phyloP scores from a whole-genome alignment of 2,329 filamentous ascomycete species.

The Penicillium digitatum region DNA sequence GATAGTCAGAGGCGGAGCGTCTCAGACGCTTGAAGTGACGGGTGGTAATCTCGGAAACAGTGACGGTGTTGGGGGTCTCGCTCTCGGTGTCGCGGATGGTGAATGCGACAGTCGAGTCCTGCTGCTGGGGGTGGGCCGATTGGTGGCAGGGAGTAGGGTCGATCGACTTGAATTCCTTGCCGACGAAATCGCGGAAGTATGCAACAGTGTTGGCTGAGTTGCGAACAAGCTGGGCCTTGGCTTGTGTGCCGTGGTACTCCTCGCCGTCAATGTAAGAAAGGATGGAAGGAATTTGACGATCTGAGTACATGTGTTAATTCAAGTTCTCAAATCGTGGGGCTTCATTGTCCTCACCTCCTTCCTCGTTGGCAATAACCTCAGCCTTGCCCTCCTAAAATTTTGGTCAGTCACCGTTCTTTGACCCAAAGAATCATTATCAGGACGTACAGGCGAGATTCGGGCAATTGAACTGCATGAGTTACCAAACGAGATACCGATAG shows the following conservation, averaged over 20 bases:
- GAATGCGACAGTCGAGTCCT: slow-evolving; percentile 70
- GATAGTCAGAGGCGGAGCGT: slow-evolving; percentile 80
- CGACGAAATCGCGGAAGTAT: slow-evolving; percentile 93
- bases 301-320: slow-evolving; percentile 49
- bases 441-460: slow-evolving; percentile 63
- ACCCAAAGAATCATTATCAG: neutral
- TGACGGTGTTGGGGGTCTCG: slow-evolving; percentile 64
- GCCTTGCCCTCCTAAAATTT: slow-evolving; percentile 73
- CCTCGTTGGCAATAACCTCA: slow-evolving; percentile 98
- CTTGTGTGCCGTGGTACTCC: slow-evolving; percentile 93
- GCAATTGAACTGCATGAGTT: slow-evolving; percentile 98
- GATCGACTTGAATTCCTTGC: slow-evolving; percentile 94
- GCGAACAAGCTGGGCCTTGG: slow-evolving; percentile 87
- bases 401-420: slow-evolving; percentile 9
- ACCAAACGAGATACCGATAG: slow-evolving; percentile 95
- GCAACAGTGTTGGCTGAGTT: slow-evolving; percentile 91
- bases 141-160: slow-evolving; percentile 93
- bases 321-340: slow-evolving; percentile 6
- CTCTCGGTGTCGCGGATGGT: slow-evolving; percentile 70
- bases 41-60: slow-evolving; percentile 75
- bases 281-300: slow-evolving; percentile 93
- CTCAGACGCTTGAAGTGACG: slow-evolving; percentile 80
- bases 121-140: slow-evolving; percentile 81
- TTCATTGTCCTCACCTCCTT: slow-evolving; percentile 65
- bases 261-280: slow-evolving; percentile 94